Conservation (phyloP, 2,329 filamentous ascomycete genomes). For the Penicillium concentricum region DNA sequence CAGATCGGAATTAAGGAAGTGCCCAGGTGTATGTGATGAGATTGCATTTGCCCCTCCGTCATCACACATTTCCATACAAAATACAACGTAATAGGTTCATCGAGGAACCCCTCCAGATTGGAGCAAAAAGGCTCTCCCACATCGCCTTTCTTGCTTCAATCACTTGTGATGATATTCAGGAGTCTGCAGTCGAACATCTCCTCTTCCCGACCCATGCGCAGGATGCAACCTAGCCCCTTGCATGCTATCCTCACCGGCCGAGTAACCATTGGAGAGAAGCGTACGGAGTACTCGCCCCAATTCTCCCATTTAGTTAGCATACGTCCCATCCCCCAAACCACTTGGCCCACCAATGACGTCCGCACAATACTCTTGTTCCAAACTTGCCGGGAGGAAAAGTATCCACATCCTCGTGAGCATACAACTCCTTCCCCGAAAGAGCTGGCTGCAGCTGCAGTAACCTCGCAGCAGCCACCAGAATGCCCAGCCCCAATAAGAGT, state of each 20-base stretch:
- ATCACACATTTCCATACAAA: conserved; percentile 11
- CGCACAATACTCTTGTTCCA: neutral
- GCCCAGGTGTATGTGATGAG: conserved; percentile 18
- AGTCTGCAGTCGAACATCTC: conserved; percentile 5
- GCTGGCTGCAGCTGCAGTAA: neutral
- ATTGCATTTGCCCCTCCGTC: conserved; percentile 19
- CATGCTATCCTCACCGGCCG: conserved; percentile 13
- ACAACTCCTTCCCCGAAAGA: neutral
- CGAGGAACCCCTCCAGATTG: neutral
- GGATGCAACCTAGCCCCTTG: conserved; percentile 16
- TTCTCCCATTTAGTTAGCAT: neutral
- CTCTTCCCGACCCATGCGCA: conserved; percentile 15
- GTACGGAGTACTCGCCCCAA: neutral
- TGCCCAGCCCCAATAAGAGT: neutral
- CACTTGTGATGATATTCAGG: conserved; percentile 9
- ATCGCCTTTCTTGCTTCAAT: neutral
- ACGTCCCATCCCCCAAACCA: neutral
- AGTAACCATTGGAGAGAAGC: conserved; percentile 10
- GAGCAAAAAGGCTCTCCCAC: neutral
- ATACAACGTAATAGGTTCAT: neutral
- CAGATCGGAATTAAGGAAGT: conserved; percentile 19
- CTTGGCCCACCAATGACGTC: neutral
- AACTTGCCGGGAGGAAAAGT: neutral
- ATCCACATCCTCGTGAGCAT: conserved; percentile 1
- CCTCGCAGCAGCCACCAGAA: neutral